These are phyloP conservation scores for Penicillium palitans DNA, from an alignment of 2,329 filamentous ascomycete species.

Conservation along the genomic window DNA sequence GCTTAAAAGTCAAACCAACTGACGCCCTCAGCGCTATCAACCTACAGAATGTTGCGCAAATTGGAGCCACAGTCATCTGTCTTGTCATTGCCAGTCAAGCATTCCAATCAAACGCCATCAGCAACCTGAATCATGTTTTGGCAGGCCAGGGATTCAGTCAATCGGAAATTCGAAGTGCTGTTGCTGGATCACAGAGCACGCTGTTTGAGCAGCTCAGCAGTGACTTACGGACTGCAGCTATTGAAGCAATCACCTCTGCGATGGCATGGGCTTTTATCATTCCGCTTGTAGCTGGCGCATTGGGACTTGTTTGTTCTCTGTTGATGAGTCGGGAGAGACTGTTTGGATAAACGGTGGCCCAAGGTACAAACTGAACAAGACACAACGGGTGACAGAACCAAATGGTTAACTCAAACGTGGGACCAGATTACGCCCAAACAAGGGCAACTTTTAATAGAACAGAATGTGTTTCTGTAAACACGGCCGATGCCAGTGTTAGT, in stretches of 20 bases:
- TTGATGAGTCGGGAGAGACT: background rate
- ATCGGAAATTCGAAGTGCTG: conserved; percentile 32
- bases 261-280: conserved; percentile 34
- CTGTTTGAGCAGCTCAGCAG: conserved; percentile 32
- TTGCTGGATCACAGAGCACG: conserved; percentile 36
- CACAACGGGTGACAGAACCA: too few relatives aligned
- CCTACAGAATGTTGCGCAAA: conserved; percentile 10
- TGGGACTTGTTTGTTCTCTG: background rate
- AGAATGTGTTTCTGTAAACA: too few relatives aligned
- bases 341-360: background rate
- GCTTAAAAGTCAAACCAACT: background rate
- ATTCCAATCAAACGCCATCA: conserved; percentile 21
- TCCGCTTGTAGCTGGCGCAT: conserved; percentile 18
- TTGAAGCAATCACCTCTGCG: conserved; percentile 31
- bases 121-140: conserved; percentile 30
- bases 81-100: conserved; percentile 10
- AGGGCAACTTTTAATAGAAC: too few relatives aligned
- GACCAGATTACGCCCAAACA: too few relatives aligned
- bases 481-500: too few relatives aligned
- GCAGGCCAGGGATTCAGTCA: conserved; percentile 28
- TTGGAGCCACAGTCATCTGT: conserved; percentile 8
- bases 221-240: conserved; percentile 26
- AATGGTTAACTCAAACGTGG: too few relatives aligned
- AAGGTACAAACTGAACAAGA: background rate
- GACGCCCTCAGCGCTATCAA: background rate